These are phyloP conservation scores for Colletotrichum limetticola DNA, from an alignment of 2,329 filamentous ascomycete species.

Conservation along the genomic window DNA sequence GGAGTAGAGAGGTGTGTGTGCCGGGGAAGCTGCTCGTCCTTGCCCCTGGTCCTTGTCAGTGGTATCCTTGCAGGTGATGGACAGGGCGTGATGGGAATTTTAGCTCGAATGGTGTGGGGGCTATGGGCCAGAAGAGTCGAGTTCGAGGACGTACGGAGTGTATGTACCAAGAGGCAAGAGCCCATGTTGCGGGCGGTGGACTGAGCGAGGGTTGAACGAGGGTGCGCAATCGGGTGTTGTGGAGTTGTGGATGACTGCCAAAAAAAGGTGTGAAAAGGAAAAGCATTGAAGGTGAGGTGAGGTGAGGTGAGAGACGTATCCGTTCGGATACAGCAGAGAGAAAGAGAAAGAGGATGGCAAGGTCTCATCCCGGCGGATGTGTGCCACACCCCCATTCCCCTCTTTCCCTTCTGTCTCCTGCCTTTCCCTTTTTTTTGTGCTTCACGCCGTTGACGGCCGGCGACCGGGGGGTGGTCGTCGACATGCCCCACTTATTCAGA, in stretches of 20 bases:
- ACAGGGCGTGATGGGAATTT: constrained; percentile 16
- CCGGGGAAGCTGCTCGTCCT: constrained; percentile 30
- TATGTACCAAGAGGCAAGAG: neutral
- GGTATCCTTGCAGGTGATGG: constrained; percentile 33
- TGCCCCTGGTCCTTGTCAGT: constrained; percentile 22
- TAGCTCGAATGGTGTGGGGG: constrained; percentile 13
- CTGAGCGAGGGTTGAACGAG: neutral
- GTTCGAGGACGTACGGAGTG: neutral
- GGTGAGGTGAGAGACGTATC: constrained; percentile 22
- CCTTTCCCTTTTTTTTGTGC: constrained; percentile 9
- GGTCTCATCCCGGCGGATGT: constrained; percentile 11
- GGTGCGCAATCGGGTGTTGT: neutral
- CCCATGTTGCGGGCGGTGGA: constrained; percentile 2
- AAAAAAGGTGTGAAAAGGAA: neutral
- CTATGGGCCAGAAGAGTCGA: neutral
- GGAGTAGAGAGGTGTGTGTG: constrained; percentile 21
- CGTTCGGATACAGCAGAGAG: too few relatives aligned
- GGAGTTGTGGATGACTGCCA: neutral
- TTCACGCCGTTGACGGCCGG: constrained; percentile 28
- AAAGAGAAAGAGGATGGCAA: constrained; percentile 2
- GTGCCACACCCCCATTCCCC: constrained; percentile 5
- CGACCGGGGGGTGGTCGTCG: neutral
- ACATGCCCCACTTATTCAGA: constrained; percentile 8
- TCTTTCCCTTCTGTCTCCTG: constrained; percentile 20
- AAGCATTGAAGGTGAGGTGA: neutral